Conservation (phyloP, 805 yeast species). For the Metschnikowia matae region DNA sequence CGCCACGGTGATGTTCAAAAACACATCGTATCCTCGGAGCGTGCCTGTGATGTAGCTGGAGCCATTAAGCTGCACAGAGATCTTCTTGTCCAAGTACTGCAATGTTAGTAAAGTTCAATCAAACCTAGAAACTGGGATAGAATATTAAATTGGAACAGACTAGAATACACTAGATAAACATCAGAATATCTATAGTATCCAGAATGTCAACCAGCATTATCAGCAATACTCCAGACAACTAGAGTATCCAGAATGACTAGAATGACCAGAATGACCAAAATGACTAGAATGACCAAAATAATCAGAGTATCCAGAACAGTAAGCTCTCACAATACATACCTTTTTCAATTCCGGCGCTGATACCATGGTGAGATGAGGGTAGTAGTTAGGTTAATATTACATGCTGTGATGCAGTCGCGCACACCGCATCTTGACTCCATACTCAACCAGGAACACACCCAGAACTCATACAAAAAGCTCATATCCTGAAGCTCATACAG, state of each 20-base stretch:
- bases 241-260: too few species aligned
- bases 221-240: too few species aligned
- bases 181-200: too few species aligned
- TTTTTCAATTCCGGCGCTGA: conserved; percentile 60
- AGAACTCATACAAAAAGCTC: background rate
- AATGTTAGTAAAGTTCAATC: conserved; percentile 18
- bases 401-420: conserved; percentile 4
- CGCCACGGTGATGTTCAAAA: conserved; percentile 65
- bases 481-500: too few species aligned
- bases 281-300: too few species aligned
- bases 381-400: background rate
- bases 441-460: background rate
- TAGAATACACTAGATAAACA: too few species aligned
- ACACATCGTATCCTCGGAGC: conserved; percentile 82
- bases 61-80: conserved; percentile 74
- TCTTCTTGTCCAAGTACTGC: conserved; percentile 73
- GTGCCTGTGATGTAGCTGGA: conserved; percentile 74
- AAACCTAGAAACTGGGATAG: too few species aligned
- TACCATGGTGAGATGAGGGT: conserved; percentile 37
- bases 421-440: background rate
- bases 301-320: too few species aligned
- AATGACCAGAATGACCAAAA: too few species aligned
- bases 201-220: too few species aligned
- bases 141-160: too few species aligned
- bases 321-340: conserved; percentile 28